phyloP scores from a whole-genome alignment of 169 alveolate genomes.

The Theileria parva region DNA sequence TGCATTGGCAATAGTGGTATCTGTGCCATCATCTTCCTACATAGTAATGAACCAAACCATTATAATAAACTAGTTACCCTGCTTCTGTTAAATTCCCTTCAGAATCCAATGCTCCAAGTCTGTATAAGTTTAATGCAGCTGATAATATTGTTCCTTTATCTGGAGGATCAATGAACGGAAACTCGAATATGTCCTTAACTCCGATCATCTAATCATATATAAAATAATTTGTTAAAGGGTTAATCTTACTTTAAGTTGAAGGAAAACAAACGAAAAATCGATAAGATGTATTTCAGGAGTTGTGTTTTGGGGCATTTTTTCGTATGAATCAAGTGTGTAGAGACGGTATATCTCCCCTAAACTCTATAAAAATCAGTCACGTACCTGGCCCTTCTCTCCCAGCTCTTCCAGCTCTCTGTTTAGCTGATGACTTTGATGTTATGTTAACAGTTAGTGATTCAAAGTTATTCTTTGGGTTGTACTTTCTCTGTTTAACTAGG shows the following conservation, averaged over 20 bases:
- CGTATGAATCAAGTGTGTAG: constrained; percentile 85
- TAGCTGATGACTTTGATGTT: constrained; percentile 91
- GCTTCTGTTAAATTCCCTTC: constrained; percentile 49
- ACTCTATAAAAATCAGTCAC: constrained; percentile 35
- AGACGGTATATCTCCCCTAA: constrained; percentile 92
- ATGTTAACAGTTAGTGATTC: constrained; percentile 81
- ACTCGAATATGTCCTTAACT: constrained; percentile 75
- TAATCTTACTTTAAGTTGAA: constrained; percentile 81
- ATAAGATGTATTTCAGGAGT: constrained; percentile 90
- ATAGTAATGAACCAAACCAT: background rate
- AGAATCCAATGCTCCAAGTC: constrained; percentile 80
- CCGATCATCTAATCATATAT: constrained; percentile 69
- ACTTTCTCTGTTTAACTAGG: constrained; percentile 82
- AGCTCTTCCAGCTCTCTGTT: constrained; percentile 95
- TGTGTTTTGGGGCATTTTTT: constrained; percentile 71
- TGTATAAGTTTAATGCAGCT: constrained; percentile 81
- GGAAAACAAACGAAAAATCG: constrained; percentile 84
- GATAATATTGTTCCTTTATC: constrained; percentile 72
- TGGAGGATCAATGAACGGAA: constrained; percentile 88
- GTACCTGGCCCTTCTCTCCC: constrained; percentile 84
- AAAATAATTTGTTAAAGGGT: background rate
- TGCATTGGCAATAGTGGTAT: constrained; percentile 88
- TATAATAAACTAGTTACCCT: constrained; percentile 23
- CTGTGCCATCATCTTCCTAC: constrained; percentile 83
- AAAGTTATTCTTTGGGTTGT: constrained; percentile 82